phyloP scores from a whole-genome alignment of 2,329 filamentous ascomycete genomes.

The Penicillium digitatum region DNA sequence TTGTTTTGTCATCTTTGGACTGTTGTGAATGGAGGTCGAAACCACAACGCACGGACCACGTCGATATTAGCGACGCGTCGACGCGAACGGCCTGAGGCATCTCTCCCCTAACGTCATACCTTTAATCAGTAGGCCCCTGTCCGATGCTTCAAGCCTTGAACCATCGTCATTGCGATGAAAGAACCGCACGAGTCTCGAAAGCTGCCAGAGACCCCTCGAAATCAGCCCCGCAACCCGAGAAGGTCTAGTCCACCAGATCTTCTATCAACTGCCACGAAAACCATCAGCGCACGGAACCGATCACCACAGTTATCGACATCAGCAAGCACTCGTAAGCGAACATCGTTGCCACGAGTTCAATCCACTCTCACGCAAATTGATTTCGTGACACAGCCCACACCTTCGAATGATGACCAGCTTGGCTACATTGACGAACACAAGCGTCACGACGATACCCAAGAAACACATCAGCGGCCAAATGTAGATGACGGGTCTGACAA shows the following conservation, averaged over 20 bases:
- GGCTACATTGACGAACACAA: constrained; percentile 29
- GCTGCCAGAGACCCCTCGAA: constrained; percentile 15
- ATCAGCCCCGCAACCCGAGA: constrained; percentile 24
- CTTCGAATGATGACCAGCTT: constrained; percentile 26
- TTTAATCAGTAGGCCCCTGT: background rate
- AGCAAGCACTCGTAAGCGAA: constrained; percentile 20
- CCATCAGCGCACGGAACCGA: constrained; percentile 11
- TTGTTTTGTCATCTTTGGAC: no score
- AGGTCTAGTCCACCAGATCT: constrained; percentile 10
- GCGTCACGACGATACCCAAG: background rate
- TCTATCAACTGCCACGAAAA: constrained; percentile 15
- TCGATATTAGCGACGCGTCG: constrained; percentile 9
- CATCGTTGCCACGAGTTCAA: constrained; percentile 26
- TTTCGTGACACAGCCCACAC: constrained; percentile 31
- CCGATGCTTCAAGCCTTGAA: constrained; percentile 12
- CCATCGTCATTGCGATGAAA: constrained; percentile 28
- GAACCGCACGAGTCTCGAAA: constrained; percentile 13
- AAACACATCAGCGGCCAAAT: constrained; percentile 21
- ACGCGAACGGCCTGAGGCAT: constrained; percentile 4
- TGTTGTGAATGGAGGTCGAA: background rate
- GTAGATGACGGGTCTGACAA: constrained; percentile 26
- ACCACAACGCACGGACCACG: constrained; percentile 2
- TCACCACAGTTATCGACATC: constrained; percentile 17
- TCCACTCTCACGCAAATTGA: constrained; percentile 43
- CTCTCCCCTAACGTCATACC: constrained; percentile 17